Conservation (phyloP, 495 filamentous ascomycete genomes). For the Podospora conica region DNA sequence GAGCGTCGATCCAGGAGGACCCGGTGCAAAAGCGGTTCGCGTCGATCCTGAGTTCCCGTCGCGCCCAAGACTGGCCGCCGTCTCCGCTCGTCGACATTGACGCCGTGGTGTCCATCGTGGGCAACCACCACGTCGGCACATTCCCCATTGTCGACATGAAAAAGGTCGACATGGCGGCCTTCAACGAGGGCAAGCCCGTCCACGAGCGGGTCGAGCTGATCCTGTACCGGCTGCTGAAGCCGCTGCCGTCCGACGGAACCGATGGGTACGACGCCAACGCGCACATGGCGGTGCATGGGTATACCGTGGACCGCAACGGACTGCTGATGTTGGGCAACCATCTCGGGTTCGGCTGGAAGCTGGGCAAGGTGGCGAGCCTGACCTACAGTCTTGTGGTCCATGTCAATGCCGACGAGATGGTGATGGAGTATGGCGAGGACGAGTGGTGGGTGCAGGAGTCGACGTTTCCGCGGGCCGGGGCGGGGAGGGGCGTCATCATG, state of each 20-base stretch:
- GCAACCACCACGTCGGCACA: conserved; percentile 23
- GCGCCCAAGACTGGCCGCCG: conserved; percentile 35
- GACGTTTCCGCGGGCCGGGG: conserved; percentile 49
- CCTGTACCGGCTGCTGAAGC: conserved; percentile 50
- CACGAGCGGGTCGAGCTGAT: conserved; percentile 55
- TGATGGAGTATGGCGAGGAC: conserved; percentile 35
- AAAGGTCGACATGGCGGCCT: conserved; percentile 57
- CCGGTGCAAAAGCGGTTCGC: conserved; percentile 34
- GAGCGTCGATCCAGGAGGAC: conserved; percentile 29
- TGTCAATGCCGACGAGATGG: conserved; percentile 36
- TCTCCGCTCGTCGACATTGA: conserved; percentile 38
- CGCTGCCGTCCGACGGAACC: conserved; percentile 22
- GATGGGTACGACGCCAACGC: conserved; percentile 40
- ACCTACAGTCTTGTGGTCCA: conserved; percentile 60
- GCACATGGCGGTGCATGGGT: conserved; percentile 60
- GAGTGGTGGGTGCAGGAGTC: conserved; percentile 68
- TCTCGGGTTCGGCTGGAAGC: conserved; percentile 46
- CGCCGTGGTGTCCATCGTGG: conserved; percentile 20
- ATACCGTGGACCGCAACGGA: conserved; percentile 63
- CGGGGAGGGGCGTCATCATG: conserved; percentile 54
- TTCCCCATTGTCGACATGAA: conserved; percentile 58
- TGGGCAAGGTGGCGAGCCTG: conserved; percentile 52
- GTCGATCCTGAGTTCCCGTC: conserved; percentile 26
- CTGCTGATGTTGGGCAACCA: conserved; percentile 58
- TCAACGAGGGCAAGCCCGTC: conserved; percentile 45